A percentile compares a stretch with the other conserved stretches of the same genome.
Conservation (phyloP, 805 yeast species). For the Blastobotrys attinorum region DNA sequence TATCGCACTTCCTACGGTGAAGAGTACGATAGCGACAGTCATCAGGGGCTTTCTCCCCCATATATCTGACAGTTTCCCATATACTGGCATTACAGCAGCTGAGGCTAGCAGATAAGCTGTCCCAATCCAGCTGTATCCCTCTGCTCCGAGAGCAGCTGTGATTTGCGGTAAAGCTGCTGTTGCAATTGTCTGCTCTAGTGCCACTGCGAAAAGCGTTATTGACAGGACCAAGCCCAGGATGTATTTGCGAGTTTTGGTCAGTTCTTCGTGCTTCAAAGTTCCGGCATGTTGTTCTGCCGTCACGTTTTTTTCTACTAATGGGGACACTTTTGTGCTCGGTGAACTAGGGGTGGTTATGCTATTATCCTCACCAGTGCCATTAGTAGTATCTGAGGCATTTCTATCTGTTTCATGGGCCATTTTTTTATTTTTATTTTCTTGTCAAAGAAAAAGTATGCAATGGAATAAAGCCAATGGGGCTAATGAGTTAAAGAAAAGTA, state of each 20-base stretch:
- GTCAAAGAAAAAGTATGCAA: too few relatives aligned
- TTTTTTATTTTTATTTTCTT: too few relatives aligned
- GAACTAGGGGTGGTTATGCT: too few relatives aligned
- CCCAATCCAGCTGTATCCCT: conserved; percentile 52
- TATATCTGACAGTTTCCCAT: conserved; percentile 56
- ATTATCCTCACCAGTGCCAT: too few relatives aligned
- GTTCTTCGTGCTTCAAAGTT: not conserved
- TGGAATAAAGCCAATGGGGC: too few relatives aligned
- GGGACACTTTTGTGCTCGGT: too few relatives aligned
- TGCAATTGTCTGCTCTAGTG: conserved; percentile 47
- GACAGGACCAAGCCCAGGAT: conserved; percentile 12
- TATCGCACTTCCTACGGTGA: conserved; percentile 35
- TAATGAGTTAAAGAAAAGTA: too few relatives aligned
- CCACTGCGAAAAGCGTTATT: conserved; percentile 18
- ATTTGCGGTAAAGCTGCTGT: conserved; percentile 41
- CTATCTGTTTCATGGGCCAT: too few relatives aligned
- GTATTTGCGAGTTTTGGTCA: conserved; percentile 7
- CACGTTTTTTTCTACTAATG: not conserved
- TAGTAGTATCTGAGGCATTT: too few relatives aligned
- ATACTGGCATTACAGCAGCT: conserved; percentile 58
- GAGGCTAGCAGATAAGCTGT: conserved; percentile 54
- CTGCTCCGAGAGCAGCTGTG: conserved; percentile 36
- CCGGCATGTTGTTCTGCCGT: not conserved
- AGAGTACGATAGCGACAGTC: conserved; percentile 32
- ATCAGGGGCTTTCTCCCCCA: conserved; percentile 29